Base-by-base conservation (phyloP, 2,329 filamentous ascomycete species). In the Cercospora sojina region DNA sequence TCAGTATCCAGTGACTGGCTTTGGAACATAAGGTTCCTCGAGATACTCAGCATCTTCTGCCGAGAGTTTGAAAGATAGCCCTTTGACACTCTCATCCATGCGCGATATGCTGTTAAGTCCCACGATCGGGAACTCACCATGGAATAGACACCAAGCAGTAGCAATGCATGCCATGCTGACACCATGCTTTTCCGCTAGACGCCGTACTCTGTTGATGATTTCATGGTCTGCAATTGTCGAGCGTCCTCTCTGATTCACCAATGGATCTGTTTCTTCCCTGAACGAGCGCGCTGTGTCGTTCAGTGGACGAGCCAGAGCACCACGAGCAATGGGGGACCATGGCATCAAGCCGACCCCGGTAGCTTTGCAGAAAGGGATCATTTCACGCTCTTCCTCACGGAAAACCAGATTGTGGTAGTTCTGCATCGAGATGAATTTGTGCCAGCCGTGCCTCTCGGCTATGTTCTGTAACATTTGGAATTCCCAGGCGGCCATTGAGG, bases 361-460 rank as follows among this genome's bases (percentile, higher is more conserved):
- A 35, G 79, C 74, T 10, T 78, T 74, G 67, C 83, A 85, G 55
- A 80, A 83, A 20, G 79, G 79, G 62, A 79, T 83, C 84, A 86
- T 86, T 69, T 86, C 83, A 3, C 83, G 76, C 72, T 86, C 86
- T 68, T 90, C 88, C 71, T 90, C 88, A 3, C 88, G 82, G 74
- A 88, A 87, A 1, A 85, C 73, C 0, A 86, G 77, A 69, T 86
- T 87, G 73, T 88, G 83, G 49, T 82, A 82, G 23, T 85, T 84
- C 69, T 88, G 86, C 86, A 88, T 88, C 2, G 79, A 82, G 67
- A 87, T 79, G 71, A 88, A 88, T 74, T 87, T 84, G n/a, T 84
- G 85, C 85, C 85, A 88, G 29, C 84, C 82, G 53, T 86, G 72
- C 73, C 82, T 81, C 66, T 85, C 81, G 10, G 86, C 86, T n/a